These are phyloP conservation scores for Scenedesmus sp. DNA, from an alignment of 163 green algal species.

Conservation along the genomic window DNA sequence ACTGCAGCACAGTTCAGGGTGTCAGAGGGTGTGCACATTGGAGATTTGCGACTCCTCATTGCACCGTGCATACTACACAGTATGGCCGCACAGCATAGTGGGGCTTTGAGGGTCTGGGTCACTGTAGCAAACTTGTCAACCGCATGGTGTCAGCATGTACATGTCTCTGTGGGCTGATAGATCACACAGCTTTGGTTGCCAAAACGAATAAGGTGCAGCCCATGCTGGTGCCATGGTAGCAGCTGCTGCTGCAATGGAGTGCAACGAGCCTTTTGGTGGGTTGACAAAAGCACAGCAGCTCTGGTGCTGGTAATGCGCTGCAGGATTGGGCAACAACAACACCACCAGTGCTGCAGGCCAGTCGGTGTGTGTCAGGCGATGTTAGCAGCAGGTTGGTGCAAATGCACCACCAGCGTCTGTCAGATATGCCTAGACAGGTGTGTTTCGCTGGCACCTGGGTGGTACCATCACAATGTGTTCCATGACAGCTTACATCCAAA, in stretches of 20 bases:
- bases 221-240: neutral
- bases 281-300: neutral
- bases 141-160: neutral
- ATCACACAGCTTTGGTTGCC: neutral
- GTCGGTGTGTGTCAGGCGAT: no score
- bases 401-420: no score
- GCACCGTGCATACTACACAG: neutral
- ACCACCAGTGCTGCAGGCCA: no score
- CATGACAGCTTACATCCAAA: no score
- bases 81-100: neutral
- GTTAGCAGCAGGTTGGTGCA: no score
- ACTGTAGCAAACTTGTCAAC: neutral
- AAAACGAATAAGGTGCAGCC: neutral
- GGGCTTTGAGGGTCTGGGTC: neutral
- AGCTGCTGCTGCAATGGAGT: neutral
- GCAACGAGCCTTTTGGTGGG: neutral
- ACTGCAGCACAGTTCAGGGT: neutral
- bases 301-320: neutral
- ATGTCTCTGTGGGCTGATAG: neutral
- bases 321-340: neutral
- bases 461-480: no score
- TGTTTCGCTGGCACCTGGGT: no score
- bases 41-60: neutral
- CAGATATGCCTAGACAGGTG: no score
- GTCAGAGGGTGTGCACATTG: neutral